Evolutionary conservation across 306 rosid genomes (phyloP).

Genomic region (Cucumis hystrix): DNA sequence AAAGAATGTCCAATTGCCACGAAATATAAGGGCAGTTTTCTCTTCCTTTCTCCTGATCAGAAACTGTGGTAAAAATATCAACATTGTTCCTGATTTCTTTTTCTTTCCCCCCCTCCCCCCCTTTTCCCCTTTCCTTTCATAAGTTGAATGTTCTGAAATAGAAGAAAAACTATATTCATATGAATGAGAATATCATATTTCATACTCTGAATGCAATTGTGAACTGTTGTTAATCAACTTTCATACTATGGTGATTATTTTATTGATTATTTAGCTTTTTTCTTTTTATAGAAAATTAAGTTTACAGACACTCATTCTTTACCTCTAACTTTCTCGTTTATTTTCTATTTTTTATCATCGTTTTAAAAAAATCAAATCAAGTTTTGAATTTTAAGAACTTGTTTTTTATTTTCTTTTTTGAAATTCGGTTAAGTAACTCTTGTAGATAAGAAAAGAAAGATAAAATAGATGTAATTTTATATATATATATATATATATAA

Average conservation of each 20-base stretch:
- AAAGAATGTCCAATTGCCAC: conserved; percentile 9
- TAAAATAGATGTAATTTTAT: no score
- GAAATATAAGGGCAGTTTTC: conserved; percentile 1
- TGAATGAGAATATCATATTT: not conserved
- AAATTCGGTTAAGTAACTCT: no score
- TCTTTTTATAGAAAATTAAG: no score
- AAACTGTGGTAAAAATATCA: not conserved
- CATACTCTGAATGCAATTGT: not conserved
- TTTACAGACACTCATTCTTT: no score
- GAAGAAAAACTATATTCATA: not conserved
- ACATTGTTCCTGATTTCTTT: not conserved
- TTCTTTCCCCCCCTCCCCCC: not conserved
- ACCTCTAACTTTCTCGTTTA: no score
- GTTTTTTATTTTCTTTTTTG: no score
- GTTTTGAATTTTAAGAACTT: no score
- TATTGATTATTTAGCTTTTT: no score
- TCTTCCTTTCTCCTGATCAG: not conserved
- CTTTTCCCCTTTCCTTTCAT: not conserved
- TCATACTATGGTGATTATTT: not conserved
- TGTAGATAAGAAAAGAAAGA: no score
- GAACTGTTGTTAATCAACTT: not conserved
- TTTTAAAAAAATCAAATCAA: no score
- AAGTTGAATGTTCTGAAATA: not conserved
- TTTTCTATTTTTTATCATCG: no score
- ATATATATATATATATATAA: no score